Percentiles rank a stretch among this genome's conserved stretches.
Evolutionary conservation across 345 rosid genomes (phyloP).

Genomic region (Brassica nigra): DNA sequence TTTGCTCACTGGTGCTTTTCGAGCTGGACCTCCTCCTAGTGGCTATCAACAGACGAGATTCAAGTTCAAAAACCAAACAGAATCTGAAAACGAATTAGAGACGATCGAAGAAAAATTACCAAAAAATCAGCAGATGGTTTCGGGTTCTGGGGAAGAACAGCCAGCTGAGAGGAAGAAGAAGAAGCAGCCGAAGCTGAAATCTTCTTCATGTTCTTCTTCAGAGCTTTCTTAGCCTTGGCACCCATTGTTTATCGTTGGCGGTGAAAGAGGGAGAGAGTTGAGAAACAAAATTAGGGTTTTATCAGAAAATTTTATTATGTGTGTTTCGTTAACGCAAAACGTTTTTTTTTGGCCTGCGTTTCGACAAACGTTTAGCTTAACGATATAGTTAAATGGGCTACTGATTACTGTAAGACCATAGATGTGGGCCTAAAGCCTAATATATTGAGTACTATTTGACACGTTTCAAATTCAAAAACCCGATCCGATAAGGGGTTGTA

Average conservation of each 20-base stretch:
- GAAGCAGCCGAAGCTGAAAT: slow-evolving; percentile 36
- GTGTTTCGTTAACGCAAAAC: background rate
- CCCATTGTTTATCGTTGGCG: slow-evolving; percentile 50
- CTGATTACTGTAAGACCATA: background rate
- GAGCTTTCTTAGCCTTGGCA: slow-evolving; percentile 68
- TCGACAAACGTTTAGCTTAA: background rate
- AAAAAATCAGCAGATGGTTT: slow-evolving; percentile 63
- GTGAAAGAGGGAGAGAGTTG: background rate
- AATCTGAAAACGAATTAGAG: background rate
- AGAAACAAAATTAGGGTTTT: slow-evolving; percentile 24
- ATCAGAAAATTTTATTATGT: background rate
- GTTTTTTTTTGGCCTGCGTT: background rate
- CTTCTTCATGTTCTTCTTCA: slow-evolving; percentile 62
- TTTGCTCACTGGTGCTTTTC: slow-evolving; percentile 49
- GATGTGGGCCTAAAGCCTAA: background rate
- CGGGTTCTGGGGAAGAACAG: slow-evolving; percentile 32
- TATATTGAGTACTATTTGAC: background rate
- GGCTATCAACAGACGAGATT: slow-evolving; percentile 47
- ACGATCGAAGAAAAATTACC: slow-evolving; percentile 44
- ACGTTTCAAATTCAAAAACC: slow-evolving; percentile 23
- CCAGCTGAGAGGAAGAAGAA: slow-evolving; percentile 31
- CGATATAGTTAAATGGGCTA: too few species aligned
- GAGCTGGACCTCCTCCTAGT: slow-evolving; percentile 72
- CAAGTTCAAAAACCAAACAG: background rate
- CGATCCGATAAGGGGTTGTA: slow-evolving; percentile 28